phyloP scores from a whole-genome alignment of 2,329 filamentous ascomycete genomes.

The Ilyonectria destructans region DNA sequence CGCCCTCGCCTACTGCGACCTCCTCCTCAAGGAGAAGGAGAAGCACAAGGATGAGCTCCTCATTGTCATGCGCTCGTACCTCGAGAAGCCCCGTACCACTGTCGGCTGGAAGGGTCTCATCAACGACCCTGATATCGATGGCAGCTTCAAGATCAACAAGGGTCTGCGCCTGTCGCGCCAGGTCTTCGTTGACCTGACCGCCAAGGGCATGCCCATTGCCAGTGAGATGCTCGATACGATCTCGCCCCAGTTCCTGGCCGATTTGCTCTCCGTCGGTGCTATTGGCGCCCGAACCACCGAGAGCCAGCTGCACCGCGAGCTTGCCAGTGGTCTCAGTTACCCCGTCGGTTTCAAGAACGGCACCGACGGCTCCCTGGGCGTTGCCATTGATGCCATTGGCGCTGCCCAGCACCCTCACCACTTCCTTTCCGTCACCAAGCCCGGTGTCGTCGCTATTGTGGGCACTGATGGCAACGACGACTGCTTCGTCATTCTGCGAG shows the following conservation, averaged over 20 bases:
- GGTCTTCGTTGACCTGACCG: slow-evolving; percentile 93
- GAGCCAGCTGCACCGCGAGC: slow-evolving; percentile 93
- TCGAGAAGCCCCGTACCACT: slow-evolving; percentile 98
- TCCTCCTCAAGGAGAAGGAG: slow-evolving; percentile 84
- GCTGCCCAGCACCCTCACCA: slow-evolving; percentile 94
- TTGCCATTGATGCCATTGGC: slow-evolving; percentile 96
- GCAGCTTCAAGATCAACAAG: slow-evolving; percentile 99
- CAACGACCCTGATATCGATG: slow-evolving; percentile 98
- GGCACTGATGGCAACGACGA: slow-evolving; percentile 96
- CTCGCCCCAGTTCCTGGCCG: slow-evolving; percentile 95
- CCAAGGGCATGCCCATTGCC: slow-evolving; percentile 94
- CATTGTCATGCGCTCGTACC: slow-evolving; percentile 98
- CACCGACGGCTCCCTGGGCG: slow-evolving; percentile 90
- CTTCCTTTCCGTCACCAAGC: slow-evolving; percentile 98
- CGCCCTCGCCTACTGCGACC: slow-evolving; percentile 93
- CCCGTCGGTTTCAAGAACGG: slow-evolving; percentile 99
- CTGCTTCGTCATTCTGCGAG: slow-evolving; percentile 95
- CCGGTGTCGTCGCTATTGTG: slow-evolving; percentile 94
- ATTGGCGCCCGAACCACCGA: slow-evolving; percentile 98
- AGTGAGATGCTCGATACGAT: slow-evolving; percentile 99
- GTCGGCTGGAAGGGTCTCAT: slow-evolving; percentile 99
- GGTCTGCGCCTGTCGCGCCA: slow-evolving; percentile 89
- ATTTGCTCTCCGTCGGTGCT: slow-evolving; percentile 91
- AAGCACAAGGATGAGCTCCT: slow-evolving; percentile 92
- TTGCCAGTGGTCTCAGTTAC: slow-evolving; percentile 95